Evolutionary conservation across 78 protist species (phyloP).

Genomic region (Speleostelium caveatum): DNA sequence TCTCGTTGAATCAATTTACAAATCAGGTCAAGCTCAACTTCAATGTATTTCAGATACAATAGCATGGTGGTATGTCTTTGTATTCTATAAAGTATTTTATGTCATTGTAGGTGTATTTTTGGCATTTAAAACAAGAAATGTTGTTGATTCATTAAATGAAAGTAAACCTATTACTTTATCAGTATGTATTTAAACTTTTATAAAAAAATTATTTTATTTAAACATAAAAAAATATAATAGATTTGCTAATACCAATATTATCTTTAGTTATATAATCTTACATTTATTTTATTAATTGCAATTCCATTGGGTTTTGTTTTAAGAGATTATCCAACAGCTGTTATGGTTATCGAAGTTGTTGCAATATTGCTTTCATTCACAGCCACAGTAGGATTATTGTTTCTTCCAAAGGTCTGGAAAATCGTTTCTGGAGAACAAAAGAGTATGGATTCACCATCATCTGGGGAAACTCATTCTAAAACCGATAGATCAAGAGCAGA

Average conservation of each 20-base stretch:
- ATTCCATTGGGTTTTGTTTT: slow-evolving; percentile 65
- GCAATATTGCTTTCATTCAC: slow-evolving; percentile 54
- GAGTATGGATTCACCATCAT: slow-evolving; percentile 26
- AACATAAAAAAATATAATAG: too few species aligned
- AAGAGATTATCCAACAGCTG: slow-evolving; percentile 71
- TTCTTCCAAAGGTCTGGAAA: slow-evolving; percentile 71
- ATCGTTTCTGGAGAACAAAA: slow-evolving; percentile 70
- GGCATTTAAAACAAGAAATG: slow-evolving; percentile 68
- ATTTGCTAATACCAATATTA: not conserved
- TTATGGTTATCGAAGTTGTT: slow-evolving; percentile 47
- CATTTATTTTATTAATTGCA: slow-evolving; percentile 53
- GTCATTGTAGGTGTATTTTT: slow-evolving; percentile 65
- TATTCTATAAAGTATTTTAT: slow-evolving; percentile 50
- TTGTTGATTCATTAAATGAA: slow-evolving; percentile 63
- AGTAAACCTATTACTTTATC: slow-evolving; percentile 67
- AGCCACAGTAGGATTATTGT: slow-evolving; percentile 44
- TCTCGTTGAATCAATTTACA: slow-evolving; percentile 38
- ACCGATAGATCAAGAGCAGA: too few species aligned
- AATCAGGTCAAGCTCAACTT: slow-evolving; percentile 55
- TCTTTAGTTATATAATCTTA: slow-evolving; percentile 35
- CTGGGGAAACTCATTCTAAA: not conserved
- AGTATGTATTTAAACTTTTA: slow-evolving; percentile 1
- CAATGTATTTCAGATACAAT: slow-evolving; percentile 26
- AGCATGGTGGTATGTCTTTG: slow-evolving; percentile 67
- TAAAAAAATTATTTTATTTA: too few species aligned